These are phyloP conservation scores for Domatiomyces catenatus DNA, from an alignment of 2,329 filamentous ascomycete species.

Conservation along the genomic window DNA sequence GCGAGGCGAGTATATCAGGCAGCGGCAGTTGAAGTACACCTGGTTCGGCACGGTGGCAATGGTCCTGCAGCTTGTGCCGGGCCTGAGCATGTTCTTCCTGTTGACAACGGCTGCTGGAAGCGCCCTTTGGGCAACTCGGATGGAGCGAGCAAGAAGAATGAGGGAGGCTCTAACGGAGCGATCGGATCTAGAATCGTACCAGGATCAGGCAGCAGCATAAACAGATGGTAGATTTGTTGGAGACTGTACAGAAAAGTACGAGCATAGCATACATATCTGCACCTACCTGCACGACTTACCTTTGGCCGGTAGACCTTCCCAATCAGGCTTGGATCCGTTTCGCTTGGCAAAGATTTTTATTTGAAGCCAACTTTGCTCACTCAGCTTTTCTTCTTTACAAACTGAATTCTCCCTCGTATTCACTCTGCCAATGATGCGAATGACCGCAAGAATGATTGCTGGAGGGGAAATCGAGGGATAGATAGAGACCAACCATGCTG, in stretches of 20 bases:
- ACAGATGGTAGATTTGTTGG: background rate
- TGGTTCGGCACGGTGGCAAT: constrained; percentile 86
- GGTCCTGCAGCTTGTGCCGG: constrained; percentile 70
- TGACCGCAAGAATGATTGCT: background rate
- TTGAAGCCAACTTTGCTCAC: background rate
- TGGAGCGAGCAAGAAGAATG: constrained; percentile 45
- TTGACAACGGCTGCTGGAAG: constrained; percentile 73
- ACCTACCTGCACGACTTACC: no score
- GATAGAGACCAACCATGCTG: background rate
- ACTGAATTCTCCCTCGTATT: background rate
- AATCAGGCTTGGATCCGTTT: background rate
- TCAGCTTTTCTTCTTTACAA: background rate
- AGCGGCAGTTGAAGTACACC: constrained; percentile 64
- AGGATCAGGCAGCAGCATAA: constrained; percentile 18
- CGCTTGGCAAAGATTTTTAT: background rate
- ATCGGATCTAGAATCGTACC: constrained; percentile 21
- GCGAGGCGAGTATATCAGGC: constrained; percentile 52
- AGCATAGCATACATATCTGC: no score
- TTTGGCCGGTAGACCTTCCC: background rate
- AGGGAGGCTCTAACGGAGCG: constrained; percentile 16
- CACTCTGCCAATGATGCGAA: background rate
- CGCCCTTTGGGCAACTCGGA: constrained; percentile 67
- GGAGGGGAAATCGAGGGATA: background rate
- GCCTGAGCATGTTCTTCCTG: constrained; percentile 86
- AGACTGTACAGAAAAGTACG: background rate